Evolutionary conservation across 1,139 yeast genomes (phyloP).

Genomic region (Pichiaceae sp.): DNA sequence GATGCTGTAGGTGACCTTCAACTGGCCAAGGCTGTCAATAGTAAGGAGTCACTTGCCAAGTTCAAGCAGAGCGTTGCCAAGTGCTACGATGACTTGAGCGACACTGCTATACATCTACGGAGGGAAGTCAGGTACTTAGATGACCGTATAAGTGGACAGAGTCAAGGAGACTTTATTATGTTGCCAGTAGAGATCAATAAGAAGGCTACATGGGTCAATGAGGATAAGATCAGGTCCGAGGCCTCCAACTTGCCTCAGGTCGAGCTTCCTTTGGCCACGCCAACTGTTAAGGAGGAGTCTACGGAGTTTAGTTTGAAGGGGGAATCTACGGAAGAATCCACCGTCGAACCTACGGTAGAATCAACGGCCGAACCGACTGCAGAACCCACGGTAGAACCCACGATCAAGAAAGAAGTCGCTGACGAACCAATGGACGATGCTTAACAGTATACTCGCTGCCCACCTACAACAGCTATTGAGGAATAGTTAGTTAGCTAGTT

Average conservation of each 20-base stretch:
- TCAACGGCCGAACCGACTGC: no score
- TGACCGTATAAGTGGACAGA: slow-evolving; percentile 43
- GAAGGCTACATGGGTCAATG: slow-evolving; percentile 52
- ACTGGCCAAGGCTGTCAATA: slow-evolving; percentile 32
- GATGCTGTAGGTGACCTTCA: slow-evolving; percentile 28
- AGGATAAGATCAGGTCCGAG: slow-evolving; percentile 32
- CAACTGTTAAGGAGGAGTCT: neutral
- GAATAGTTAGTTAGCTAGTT: no score
- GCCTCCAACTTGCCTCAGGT: neutral
- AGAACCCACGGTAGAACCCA: no score
- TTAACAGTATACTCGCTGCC: no score
- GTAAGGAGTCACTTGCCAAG: slow-evolving; percentile 28
- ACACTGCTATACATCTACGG: slow-evolving; percentile 38
- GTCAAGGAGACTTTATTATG: slow-evolving; percentile 33
- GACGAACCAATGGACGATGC: no score
- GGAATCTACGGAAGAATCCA: no score
- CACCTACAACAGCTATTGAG: no score
- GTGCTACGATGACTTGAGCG: slow-evolving; percentile 21
- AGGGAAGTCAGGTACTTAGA: slow-evolving; percentile 53
- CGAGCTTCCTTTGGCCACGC: neutral
- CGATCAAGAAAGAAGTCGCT: no score
- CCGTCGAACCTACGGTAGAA: no score
- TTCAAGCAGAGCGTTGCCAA: slow-evolving; percentile 15
- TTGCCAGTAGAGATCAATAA: slow-evolving; percentile 55
- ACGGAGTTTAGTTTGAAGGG: no score